Evolutionary conservation across 176 grass and related monocot genomes (phyloP), one percentile per base, ranked within the genome.

Genomic region (Ensete ventricosum): DNA sequence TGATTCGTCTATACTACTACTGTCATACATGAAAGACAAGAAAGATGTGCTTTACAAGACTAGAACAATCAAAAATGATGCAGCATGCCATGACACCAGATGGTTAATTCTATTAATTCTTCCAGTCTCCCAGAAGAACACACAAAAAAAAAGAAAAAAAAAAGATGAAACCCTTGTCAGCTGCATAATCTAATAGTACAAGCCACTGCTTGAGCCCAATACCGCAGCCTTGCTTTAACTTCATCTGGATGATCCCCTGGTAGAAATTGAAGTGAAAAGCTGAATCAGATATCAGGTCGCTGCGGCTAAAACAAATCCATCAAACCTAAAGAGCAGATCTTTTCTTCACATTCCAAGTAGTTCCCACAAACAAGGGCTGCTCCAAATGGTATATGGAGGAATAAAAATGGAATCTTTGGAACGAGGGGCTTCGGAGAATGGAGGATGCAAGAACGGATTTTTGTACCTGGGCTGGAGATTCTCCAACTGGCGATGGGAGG

Each of bases 221-320:
- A 74, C 72, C 50, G 26, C 25, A 74, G n/a, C 72, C 72, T 74
- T 17, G 72, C 72, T 74, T 74, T 74, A 29, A 74, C 72, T 57
- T 74, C 72, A 29, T 58, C 72, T 34, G 72, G 72, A 24, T 55
- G 6, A 55, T 74, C 72, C 57, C 72, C 72, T 74, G 72, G 24
- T 58, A 74, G 22, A 50, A 74, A 25, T 20, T 29, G 1, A 74
- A 55, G 1, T 11, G 27, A 29, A 14, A 43, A 12, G 49, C 10
- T n/a, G 23, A 27, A 55, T 74, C 53, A 74, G 53, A 27, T 53
- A 27, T 2, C 13, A 16, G 19, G 4, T 16, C 14, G 21, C n/a
- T 8, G 16, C 34, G 50, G 50, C 29, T 50, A 43, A 49, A 70
- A 50, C 8, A 43, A 16, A 43, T 16, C 48, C 9, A 5, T 14